Percentiles rank a stretch among this genome's conserved stretches.
These are phyloP conservation scores for Hypoxylon fuscum DNA, from an alignment of 495 filamentous ascomycete species.

Conservation along the genomic window DNA sequence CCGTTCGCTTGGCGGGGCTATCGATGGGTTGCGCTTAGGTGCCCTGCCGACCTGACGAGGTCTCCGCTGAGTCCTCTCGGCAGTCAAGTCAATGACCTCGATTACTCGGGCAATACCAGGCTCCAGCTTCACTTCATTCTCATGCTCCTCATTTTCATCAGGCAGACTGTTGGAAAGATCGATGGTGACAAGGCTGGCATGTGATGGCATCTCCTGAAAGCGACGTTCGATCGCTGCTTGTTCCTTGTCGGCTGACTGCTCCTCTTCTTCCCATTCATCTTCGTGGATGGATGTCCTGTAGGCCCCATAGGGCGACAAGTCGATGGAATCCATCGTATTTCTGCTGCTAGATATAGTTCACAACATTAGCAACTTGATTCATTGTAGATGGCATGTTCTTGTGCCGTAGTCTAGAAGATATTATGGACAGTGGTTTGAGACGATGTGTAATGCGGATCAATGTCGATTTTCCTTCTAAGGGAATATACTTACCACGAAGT, in stretches of 20 bases:
- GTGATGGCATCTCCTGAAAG: conserved; percentile 17
- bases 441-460: too few species aligned
- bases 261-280: conserved; percentile 23
- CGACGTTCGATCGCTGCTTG: conserved; percentile 30
- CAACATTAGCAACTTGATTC: background rate
- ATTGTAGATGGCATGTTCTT: background rate
- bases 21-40: conserved; percentile 21
- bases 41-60: background rate
- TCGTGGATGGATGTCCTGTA: background rate
- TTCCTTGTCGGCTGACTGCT: background rate
- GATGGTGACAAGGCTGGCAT: background rate
- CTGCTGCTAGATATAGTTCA: background rate
- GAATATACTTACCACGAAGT: too few species aligned
- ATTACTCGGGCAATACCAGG: conserved; percentile 34
- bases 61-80: conserved; percentile 1
- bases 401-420: background rate
- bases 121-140: conserved; percentile 11
- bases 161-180: conserved; percentile 13
- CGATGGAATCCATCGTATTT: conserved; percentile 1
- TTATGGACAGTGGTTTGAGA: too few species aligned
- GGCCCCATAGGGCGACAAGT: background rate
- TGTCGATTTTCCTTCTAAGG: too few species aligned
- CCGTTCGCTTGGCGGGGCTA: background rate
- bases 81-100: conserved; percentile 31
- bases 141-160: conserved; percentile 8